Evolutionary conservation across 345 rosid genomes (phyloP), one percentile per base, ranked within the genome.

Genomic region (Brassica cretica): DNA sequence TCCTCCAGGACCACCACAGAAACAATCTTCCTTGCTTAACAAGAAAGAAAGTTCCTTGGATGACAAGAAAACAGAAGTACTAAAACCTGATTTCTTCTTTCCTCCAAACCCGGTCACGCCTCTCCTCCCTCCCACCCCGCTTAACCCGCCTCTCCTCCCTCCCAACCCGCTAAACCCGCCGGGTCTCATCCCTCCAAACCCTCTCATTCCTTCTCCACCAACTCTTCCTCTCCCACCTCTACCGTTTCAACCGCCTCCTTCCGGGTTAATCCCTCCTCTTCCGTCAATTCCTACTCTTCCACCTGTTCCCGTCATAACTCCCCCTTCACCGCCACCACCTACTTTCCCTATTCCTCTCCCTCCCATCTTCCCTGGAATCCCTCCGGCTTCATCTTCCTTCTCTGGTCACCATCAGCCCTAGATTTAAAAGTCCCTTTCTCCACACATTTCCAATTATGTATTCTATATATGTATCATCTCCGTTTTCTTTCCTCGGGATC

Each of bases 171-270:
- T 81, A 0, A 61, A 61, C 35, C 65, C 65, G 35, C 87, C 83
- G 0, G 67, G 82, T 25, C 73, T 82, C 2, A 24, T 81, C 14
- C 59, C 79, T 6, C 83, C 83, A 4, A 77, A 8, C 77, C 87
- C 37, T 2, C 2, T 82, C 0, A 62, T 87, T 76, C 90, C 91
- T 78, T 88, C 91, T 60, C 59, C 85, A 0, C 91, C 94, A 2
- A 84, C 88, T 82, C 35, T 49, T 81, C 59, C 59, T 0, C 59
- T 53, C 6, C 24, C 92, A 78, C 9, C 85, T 3, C 84, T 89
- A 5, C 89, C 89, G 19, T 65, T 81, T 30, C 82, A 80, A 1
- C 82, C 82, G 2, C 78, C 82, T 15, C 84, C 87, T 6, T 0
- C 86, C 19, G 68, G 81, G 4, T 79, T 77, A 14, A 7, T 77